Conservation (phyloP, 805 yeast species). For the Candida ipomoeae region DNA sequence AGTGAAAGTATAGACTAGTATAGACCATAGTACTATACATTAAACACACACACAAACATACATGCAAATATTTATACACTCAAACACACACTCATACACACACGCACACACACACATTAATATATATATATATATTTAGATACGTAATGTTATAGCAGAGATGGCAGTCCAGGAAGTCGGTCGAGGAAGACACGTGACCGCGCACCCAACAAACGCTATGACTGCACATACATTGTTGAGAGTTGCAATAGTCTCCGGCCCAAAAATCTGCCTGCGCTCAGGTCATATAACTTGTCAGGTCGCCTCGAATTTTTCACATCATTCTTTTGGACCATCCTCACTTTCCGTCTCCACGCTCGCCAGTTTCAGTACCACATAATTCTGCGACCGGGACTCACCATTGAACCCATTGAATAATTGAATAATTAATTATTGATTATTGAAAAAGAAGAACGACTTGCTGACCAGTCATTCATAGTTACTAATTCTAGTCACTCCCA, state of each 20-base stretch:
- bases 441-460: too few species aligned
- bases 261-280: constrained; percentile 9
- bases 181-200: background rate
- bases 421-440: too few species aligned
- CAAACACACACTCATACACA: too few species aligned
- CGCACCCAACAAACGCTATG: constrained; percentile 18
- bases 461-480: too few species aligned
- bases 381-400: background rate
- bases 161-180: background rate
- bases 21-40: too few species aligned
- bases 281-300: background rate
- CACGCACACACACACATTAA: too few species aligned
- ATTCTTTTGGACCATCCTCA: constrained; percentile 1
- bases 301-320: background rate
- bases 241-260: constrained; percentile 17
- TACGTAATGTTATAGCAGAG: background rate
- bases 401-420: too few species aligned
- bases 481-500: too few species aligned
- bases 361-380: constrained; percentile 1
- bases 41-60: too few species aligned
- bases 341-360: background rate
- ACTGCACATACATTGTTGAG: constrained; percentile 21
- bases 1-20: too few species aligned
- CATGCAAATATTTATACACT: too few species aligned
- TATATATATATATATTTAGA: too few species aligned